Conservation (phyloP, 306 rosid genomes). For the Cicer yamashitae region DNA sequence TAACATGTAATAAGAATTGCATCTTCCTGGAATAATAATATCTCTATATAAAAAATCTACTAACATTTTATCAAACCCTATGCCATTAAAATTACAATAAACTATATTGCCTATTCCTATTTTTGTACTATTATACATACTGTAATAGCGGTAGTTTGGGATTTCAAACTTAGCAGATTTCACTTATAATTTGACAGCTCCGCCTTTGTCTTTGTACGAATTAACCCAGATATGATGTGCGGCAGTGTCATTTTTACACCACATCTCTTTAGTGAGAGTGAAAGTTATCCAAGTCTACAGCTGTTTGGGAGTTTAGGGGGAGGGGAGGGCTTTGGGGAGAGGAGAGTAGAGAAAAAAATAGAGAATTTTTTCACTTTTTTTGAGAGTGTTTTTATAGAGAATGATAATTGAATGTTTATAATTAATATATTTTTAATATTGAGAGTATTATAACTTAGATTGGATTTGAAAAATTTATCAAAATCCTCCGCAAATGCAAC, state of each 20-base stretch:
- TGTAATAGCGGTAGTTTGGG: not conserved
- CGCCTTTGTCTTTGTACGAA: not conserved
- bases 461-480: too few relatives aligned
- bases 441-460: too few relatives aligned
- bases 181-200: not conserved
- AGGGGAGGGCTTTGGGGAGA: too few relatives aligned
- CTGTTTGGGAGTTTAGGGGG: too few relatives aligned
- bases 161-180: not conserved
- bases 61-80: not conserved
- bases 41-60: not conserved
- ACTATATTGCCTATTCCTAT: not conserved
- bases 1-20: not conserved
- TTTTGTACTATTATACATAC: not conserved
- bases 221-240: constrained; percentile 12
- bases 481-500: too few relatives aligned
- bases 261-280: not conserved
- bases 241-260: constrained; percentile 6
- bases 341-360: too few relatives aligned
- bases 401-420: too few relatives aligned
- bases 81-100: not conserved
- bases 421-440: too few relatives aligned
- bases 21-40: not conserved
- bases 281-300: not conserved
- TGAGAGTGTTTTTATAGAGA: too few relatives aligned
- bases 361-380: too few relatives aligned